These are phyloP conservation scores for Entonaema liquescens DNA, from an alignment of 495 filamentous ascomycete genomes.

Conservation along the genomic window DNA sequence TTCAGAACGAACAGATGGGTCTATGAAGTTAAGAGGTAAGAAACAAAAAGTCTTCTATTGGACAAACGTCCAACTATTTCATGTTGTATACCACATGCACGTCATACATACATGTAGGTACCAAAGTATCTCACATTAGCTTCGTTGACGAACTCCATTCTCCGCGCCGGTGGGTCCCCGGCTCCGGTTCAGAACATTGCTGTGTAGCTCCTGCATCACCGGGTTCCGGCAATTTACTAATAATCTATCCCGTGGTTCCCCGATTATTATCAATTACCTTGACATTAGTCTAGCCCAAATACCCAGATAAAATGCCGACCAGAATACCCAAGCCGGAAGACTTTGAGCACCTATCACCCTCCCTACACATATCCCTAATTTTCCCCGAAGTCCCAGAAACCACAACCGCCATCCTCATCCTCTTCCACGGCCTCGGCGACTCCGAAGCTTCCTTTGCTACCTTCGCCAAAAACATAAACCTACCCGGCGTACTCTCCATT, in stretches of 20 bases:
- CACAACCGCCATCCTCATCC: slow-evolving; percentile 78
- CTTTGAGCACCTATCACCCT: slow-evolving; percentile 45
- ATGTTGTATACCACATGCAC: neutral
- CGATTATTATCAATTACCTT: neutral
- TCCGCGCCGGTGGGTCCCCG: neutral
- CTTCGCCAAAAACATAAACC: slow-evolving; percentile 76
- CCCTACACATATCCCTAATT: slow-evolving; percentile 43
- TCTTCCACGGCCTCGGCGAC: slow-evolving; percentile 93
- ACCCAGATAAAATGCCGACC: slow-evolving; percentile 41
- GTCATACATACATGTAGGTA: neutral
- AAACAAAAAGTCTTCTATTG: neutral
- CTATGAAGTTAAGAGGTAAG: neutral
- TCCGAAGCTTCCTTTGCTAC: slow-evolving; percentile 70
- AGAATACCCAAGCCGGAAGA: slow-evolving; percentile 51
- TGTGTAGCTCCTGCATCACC: neutral
- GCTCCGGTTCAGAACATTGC: slow-evolving; percentile 1
- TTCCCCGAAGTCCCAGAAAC: slow-evolving; percentile 54
- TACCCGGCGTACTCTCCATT: slow-evolving; percentile 82
- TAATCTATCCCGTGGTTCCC: neutral
- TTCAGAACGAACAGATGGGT: neutral
- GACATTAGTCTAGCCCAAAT: neutral
- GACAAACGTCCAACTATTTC: neutral
- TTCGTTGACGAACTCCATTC: neutral
- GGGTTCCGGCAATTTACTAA: neutral
- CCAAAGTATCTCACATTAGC: neutral